Percentiles rank a stretch among this genome's conserved stretches.
These are phyloP conservation scores for Fusarium bactridioides DNA, from an alignment of 2,329 filamentous ascomycete genomes.

Conservation along the genomic window DNA sequence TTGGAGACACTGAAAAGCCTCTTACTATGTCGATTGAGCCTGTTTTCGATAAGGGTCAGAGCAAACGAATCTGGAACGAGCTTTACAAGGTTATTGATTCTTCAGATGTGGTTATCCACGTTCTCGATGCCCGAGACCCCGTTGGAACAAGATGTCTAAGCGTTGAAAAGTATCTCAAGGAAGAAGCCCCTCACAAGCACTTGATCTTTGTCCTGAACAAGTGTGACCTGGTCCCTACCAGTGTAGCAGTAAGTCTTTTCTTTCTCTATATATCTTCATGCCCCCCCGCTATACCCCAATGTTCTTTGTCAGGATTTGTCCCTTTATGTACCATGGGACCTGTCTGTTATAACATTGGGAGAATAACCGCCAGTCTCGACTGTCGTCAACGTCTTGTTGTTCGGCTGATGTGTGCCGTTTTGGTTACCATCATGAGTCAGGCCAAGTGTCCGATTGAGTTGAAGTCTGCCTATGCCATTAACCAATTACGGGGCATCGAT, in stretches of 20 bases:
- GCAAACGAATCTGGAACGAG: slow-evolving; percentile 97
- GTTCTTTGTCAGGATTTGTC: slow-evolving; percentile 85
- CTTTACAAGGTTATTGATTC: slow-evolving; percentile 95
- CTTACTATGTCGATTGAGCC: slow-evolving; percentile 75
- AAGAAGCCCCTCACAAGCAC: slow-evolving; percentile 96
- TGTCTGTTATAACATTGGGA: slow-evolving; percentile 99
- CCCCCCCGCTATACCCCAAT: slow-evolving; percentile 63
- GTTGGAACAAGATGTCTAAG: slow-evolving; percentile 84
- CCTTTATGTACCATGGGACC: slow-evolving; percentile 76
- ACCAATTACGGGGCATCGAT: slow-evolving; percentile 58
- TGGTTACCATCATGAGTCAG: slow-evolving; percentile 81
- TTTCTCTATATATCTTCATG: slow-evolving; percentile 34
- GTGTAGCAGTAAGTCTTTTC: slow-evolving; percentile 84
- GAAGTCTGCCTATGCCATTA: slow-evolving; percentile 77
- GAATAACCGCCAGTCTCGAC: slow-evolving; percentile 69
- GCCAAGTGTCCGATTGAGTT: slow-evolving; percentile 94
- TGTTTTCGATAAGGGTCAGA: slow-evolving; percentile 94
- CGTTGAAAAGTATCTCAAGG: slow-evolving; percentile 85
- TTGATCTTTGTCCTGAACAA: slow-evolving; percentile 61
- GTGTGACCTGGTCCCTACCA: slow-evolving; percentile 86
- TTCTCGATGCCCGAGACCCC: slow-evolving; percentile 88
- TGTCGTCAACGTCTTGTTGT: slow-evolving; percentile 47
- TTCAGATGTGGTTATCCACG: slow-evolving; percentile 94
- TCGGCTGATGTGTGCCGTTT: slow-evolving; percentile 84
- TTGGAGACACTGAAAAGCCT: slow-evolving; percentile 52